Conservation (phyloP, 352 stramenopile genomes). For the Phytophthora fragariae region DNA sequence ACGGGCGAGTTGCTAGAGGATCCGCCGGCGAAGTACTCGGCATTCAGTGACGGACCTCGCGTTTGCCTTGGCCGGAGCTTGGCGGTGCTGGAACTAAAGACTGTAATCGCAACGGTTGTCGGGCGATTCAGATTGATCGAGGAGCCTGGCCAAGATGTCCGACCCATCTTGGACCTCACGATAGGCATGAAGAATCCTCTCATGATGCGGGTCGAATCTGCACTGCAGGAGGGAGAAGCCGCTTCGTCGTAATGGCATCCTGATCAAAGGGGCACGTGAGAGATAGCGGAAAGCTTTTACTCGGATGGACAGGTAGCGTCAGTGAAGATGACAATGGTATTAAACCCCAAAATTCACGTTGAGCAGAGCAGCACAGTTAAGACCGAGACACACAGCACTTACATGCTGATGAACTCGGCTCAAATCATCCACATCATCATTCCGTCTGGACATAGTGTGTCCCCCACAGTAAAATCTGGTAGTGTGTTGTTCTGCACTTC, state of each 20-base stretch:
- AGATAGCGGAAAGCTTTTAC: neutral
- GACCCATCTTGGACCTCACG: neutral
- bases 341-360: neutral
- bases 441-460: constrained; percentile 74
- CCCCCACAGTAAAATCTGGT: constrained; percentile 75
- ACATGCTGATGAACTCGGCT: constrained; percentile 8
- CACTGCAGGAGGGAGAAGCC: neutral
- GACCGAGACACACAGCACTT: neutral
- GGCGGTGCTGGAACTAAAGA: neutral
- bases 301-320: neutral
- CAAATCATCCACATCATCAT: constrained; percentile 93
- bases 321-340: neutral
- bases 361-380: neutral
- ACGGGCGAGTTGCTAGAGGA: constrained; percentile 1
- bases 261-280: neutral
- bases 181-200: neutral
- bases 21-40: neutral
- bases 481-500: constrained; percentile 67
- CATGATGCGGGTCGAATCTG: neutral
- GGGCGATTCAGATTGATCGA: neutral
- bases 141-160: neutral
- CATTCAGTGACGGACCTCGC: constrained; percentile 3
- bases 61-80: constrained; percentile 2
- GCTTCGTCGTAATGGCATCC: neutral
- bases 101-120: neutral